Percentiles rank a stretch among this genome's conserved stretches.
phyloP scores from a whole-genome alignment of 148 eudicot species.

The Fagopyrum tataricum region DNA sequence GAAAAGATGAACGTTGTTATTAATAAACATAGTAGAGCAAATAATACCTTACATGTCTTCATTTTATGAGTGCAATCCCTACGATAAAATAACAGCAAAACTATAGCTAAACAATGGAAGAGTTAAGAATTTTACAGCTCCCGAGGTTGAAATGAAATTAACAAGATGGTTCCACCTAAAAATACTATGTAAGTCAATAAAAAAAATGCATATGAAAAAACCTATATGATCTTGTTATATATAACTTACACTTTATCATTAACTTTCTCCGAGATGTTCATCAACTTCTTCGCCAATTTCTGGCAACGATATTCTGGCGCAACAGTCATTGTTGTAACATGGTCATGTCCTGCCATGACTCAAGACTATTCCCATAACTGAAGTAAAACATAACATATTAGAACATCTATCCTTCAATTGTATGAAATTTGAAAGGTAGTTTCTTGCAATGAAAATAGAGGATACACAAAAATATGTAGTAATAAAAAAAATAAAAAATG shows the following conservation, averaged over 20 bases:
- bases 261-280: slow-evolving; percentile 82
- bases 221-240: neutral
- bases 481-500: no score
- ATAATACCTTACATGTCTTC: no score
- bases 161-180: neutral
- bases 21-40: no score
- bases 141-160: neutral
- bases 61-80: no score
- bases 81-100: no score
- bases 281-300: slow-evolving; percentile 83
- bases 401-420: neutral
- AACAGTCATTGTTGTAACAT: slow-evolving; percentile 94
- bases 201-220: neutral
- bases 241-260: slow-evolving; percentile 78
- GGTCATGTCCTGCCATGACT: slow-evolving; percentile 99
- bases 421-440: neutral
- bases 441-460: no score
- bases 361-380: slow-evolving; percentile 99
- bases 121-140: neutral
- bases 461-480: no score
- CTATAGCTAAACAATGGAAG: no score
- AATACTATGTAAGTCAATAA: neutral
- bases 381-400: slow-evolving; percentile 8
- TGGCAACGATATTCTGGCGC: slow-evolving; percentile 94
- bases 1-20: no score